Evolutionary conservation across 78 protist genomes (phyloP).

Genomic region (Dictyostelium citrinum): DNA sequence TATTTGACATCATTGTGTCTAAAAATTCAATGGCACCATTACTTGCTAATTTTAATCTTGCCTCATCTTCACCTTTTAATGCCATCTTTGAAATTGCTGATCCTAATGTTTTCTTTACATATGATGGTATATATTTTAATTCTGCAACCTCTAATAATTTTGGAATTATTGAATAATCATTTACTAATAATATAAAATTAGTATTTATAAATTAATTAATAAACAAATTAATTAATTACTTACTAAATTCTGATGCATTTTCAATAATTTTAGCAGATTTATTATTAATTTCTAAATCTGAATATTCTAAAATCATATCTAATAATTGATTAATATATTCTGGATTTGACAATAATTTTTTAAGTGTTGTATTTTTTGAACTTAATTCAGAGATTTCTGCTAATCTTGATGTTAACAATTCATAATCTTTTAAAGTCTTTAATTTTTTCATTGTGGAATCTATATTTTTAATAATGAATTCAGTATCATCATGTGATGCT

Average conservation of each 20-base stretch:
- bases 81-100: constrained; percentile 44
- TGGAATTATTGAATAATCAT: constrained; percentile 44
- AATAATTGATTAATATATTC: constrained; percentile 33
- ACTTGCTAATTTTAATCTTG: constrained; percentile 40
- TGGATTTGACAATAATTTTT: neutral
- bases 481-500: constrained; percentile 57
- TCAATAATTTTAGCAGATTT: constrained; percentile 33
- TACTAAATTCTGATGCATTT: constrained; percentile 45
- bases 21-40: constrained; percentile 54
- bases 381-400: constrained; percentile 5
- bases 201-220: too few relatives aligned
- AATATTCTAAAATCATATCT: constrained; percentile 29
- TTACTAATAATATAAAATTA: too few relatives aligned
- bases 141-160: constrained; percentile 24
- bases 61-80: constrained; percentile 34
- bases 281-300: constrained; percentile 47
- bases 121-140: constrained; percentile 33
- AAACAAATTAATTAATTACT: neutral
- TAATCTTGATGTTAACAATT: neutral
- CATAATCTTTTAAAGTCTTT: neutral
- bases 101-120: constrained; percentile 56
- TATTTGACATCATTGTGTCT: neutral
- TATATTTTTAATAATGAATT: neutral
- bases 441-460: neutral
- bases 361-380: constrained; percentile 15